Base-by-base conservation (phyloP, 371 early-diverging fungal genomes). In the Phascolomyces articulosus region DNA sequence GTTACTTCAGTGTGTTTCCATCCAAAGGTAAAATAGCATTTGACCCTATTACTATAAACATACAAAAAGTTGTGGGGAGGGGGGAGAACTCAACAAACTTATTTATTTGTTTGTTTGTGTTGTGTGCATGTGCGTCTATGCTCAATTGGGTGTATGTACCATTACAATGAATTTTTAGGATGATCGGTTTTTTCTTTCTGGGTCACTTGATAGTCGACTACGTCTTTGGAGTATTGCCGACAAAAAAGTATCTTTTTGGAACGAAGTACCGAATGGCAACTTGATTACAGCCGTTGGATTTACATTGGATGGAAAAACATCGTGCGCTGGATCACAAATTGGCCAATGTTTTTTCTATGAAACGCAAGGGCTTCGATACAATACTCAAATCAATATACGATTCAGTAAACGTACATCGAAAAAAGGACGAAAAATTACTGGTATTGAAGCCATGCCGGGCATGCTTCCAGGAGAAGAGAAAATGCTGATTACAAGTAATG, bases 161-260 rank as follows among this genome's bases (percentile, higher is more conserved):
- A n/a, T n/a, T n/a, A n/a, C n/a, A n/a, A n/a, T n/a, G n/a, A n/a
- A n/a, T n/a, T n/a, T n/a, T n/a, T n/a, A 68, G 67, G 95, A 95
- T 72, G 93, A 95, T 70, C 85, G 92, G 0, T 87, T 84, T 61
- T 92, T 95, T 57, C 65, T 93, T 16, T 86, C 90, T 4, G 95
- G 95, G 0, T 91, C 90, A 20, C 73, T 94, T 47, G 95, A 95
- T 72, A 78, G 91, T 29, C 85, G 86, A 57, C 58, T 96, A 38
- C 81, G 95, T 4, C 56, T 95, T 41, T 95, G 96, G 96, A 89
- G 87, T 68, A 87, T 95, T 21, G 83, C 87, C 0, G 92, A 92
- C 24, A 94, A 92, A 67, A 81, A 83, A 40, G 92, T 95, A 20
- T 71, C 80, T 10, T 79, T 83, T 54, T 94, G 93, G 93, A 90